Evolutionary conservation across 768 basidiomycete species (phyloP).

Genomic region (Suillus subaureus): DNA sequence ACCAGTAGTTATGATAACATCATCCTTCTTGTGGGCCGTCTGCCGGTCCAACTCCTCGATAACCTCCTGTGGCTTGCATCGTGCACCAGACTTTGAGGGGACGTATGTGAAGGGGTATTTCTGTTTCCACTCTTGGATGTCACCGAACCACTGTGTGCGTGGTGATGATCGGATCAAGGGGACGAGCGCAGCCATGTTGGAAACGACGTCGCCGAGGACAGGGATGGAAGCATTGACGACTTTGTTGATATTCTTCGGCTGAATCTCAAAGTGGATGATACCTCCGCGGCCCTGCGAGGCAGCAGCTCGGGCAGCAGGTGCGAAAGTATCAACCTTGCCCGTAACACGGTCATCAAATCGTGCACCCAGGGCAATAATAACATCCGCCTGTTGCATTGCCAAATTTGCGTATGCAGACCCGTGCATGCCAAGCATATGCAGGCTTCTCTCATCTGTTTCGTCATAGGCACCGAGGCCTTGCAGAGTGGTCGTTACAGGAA

Average conservation of each 20-base stretch:
- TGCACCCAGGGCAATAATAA: conserved; percentile 95
- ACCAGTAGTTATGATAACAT: conserved; percentile 88
- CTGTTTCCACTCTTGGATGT: conserved; percentile 84
- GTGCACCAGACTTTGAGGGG: conserved; percentile 51
- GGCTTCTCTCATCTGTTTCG: conserved; percentile 79
- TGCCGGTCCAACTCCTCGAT: conserved; percentile 89
- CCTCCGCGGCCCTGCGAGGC: conserved; percentile 87
- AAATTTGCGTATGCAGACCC: conserved; percentile 96
- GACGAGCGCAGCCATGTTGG: conserved; percentile 80
- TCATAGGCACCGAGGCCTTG: conserved; percentile 97
- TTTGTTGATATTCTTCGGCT: conserved; percentile 99
- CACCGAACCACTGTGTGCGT: conserved; percentile 79
- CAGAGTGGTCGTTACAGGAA: conserved; percentile 95
- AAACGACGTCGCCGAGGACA: conserved; percentile 89
- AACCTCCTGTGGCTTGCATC: conserved; percentile 96
- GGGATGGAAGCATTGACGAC: conserved; percentile 95
- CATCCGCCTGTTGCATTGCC: conserved; percentile 96
- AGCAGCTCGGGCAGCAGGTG: conserved; percentile 87
- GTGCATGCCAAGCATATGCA: conserved; percentile 99
- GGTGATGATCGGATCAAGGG: conserved; percentile 69
- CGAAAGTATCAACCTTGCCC: conserved; percentile 85
- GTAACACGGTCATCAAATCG: conserved; percentile 99
- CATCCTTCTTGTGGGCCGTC: conserved; percentile 78
- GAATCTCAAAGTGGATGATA: conserved; percentile 99
- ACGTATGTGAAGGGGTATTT: conserved; percentile 89